Base-by-base conservation (phyloP, 176 grass and related monocot species). In the Pharus latifolius region DNA sequence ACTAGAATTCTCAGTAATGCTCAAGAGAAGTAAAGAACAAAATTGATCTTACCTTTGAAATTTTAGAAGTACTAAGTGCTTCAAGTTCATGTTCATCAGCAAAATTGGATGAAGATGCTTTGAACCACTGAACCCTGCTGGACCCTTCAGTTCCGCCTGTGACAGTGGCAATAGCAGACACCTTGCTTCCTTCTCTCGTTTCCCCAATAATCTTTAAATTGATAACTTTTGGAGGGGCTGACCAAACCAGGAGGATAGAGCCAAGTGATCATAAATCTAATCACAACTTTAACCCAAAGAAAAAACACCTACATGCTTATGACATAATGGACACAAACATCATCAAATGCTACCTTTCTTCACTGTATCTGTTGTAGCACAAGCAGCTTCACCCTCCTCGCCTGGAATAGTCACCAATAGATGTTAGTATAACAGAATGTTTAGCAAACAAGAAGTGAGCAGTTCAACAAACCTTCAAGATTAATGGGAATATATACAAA, bases 111-210 rank as follows among this genome's bases (percentile, higher is more conserved):
- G 84, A 88, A 63, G 57, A 78, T 75, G 84, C 81, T 75, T 94
- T 99, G 73, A 88, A 94, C 95, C 90, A 99, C 63, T 99, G 95
- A 84, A 99, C 95, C 79, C 84, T 77, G 54, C 87, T 99, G 60
- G 48, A 88, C 65, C 72, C 95, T 71, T 91, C 87, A 58, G 90
- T 73, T 67, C 90, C 95, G 73, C 84, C 84, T 71, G 68, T 99
- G 72, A 99, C 80, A 77, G 62, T 81, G 56, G 78, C 84, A 73
- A 47, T 73, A 55, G 73, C 87, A 72, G 63, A 91, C 38, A 98
- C 64, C 68, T 93, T 98, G 78, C 78, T 98, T 70, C 89, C 90
- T 83, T 98, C 95, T 72, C 82, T 91, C 65, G 86, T 48, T 42
- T 98, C 87, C 67, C 95, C 95, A 54, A 81, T 19, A 33, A 98